Evolutionary conservation across 768 basidiomycete genomes (phyloP).

Genomic region (Gautieria morchelliformis): DNA sequence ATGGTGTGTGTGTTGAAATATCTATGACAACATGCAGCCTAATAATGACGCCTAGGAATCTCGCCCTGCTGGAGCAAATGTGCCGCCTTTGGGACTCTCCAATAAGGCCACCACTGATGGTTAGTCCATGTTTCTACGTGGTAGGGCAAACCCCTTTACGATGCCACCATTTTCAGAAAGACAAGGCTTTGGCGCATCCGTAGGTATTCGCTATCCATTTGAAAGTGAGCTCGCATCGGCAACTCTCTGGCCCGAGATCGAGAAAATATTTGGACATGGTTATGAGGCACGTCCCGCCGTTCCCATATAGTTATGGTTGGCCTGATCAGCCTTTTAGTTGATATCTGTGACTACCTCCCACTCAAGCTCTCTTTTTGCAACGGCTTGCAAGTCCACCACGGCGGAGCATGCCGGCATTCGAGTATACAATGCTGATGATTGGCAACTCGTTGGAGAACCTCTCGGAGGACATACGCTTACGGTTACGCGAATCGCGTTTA

Average conservation of each 20-base stretch:
- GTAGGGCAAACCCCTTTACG: constrained; percentile 4
- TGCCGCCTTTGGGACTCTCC: constrained; percentile 88
- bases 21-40: neutral
- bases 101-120: constrained; percentile 83
- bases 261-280: constrained; percentile 96
- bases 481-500: constrained; percentile 85
- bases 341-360: constrained; percentile 73
- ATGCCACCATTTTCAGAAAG: neutral
- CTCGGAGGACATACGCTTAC: constrained; percentile 82
- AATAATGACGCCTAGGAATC: constrained; percentile 29
- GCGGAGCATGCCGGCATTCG: constrained; percentile 86
- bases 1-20: constrained; percentile 31
- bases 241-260: constrained; percentile 94
- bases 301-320: neutral
- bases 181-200: neutral
- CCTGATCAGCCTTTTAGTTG: constrained; percentile 38
- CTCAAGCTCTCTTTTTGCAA: constrained; percentile 62
- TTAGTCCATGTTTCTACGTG: constrained; percentile 20
- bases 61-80: constrained; percentile 72
- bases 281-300: constrained; percentile 61
- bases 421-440: constrained; percentile 64
- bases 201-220: constrained; percentile 44
- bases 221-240: constrained; percentile 83
- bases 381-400: constrained; percentile 82
- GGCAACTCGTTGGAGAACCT: constrained; percentile 60